Evolutionary conservation across 1,284 basidiomycete species (phyloP).

Genomic region (Ceratobasidium sp.): DNA sequence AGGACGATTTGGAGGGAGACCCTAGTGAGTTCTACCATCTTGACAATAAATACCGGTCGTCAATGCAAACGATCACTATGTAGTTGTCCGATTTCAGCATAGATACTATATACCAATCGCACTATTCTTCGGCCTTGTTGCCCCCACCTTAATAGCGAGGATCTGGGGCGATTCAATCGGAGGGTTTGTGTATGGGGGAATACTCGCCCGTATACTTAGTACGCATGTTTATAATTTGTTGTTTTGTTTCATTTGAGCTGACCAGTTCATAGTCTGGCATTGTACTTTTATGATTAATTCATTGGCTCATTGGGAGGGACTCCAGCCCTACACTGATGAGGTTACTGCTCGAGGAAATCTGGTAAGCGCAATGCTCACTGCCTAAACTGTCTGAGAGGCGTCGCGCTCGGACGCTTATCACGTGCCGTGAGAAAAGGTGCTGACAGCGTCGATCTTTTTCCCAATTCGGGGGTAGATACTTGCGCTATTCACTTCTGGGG

Average conservation of each 20-base stretch:
- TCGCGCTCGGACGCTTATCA: neutral
- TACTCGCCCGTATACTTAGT: constrained; percentile 74
- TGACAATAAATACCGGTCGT: neutral
- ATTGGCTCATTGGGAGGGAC: constrained; percentile 82
- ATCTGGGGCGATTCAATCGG: constrained; percentile 74
- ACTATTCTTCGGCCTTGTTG: constrained; percentile 69
- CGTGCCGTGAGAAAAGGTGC: neutral
- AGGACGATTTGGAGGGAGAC: constrained; percentile 78
- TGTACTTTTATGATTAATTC: constrained; percentile 86
- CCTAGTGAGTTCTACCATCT: constrained; percentile 63
- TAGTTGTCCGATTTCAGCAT: constrained; percentile 82
- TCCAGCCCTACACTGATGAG: constrained; percentile 83
- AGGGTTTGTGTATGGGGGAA: constrained; percentile 76
- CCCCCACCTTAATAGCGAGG: constrained; percentile 68
- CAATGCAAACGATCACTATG: constrained; percentile 8
- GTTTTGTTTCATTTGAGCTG: constrained; percentile 5
- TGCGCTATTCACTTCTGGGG: constrained; percentile 78
- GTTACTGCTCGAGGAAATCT: constrained; percentile 81
- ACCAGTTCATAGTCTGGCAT: constrained; percentile 71
- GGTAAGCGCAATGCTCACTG: constrained; percentile 57
- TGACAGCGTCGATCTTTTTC: constrained; percentile 14
- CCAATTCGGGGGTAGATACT: constrained; percentile 63
- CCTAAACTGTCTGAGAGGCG: neutral
- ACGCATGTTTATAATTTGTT: constrained; percentile 53
- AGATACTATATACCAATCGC: constrained; percentile 75